phyloP scores from a whole-genome alignment of 2,329 filamentous ascomycete genomes.

The Chaetomium sp. region DNA sequence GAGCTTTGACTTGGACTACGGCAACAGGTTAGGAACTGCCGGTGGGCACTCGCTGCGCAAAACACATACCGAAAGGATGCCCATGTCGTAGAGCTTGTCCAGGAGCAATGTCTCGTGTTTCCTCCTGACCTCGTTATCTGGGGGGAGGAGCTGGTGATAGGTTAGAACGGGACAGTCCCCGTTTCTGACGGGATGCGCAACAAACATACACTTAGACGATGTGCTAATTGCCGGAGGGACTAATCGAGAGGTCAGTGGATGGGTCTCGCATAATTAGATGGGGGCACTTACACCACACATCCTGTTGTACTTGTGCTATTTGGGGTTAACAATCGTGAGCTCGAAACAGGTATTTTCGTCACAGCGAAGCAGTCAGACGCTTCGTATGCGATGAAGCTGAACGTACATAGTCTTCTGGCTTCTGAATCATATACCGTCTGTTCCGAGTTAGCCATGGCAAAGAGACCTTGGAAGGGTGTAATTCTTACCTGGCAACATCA shows the following conservation, averaged over 20 bases:
- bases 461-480: background rate
- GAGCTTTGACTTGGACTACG: slow-evolving; percentile 67
- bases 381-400: background rate
- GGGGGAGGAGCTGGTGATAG: slow-evolving; percentile 63
- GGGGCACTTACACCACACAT: slow-evolving; percentile 65
- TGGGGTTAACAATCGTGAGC: slow-evolving; percentile 20
- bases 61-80: slow-evolving; percentile 62
- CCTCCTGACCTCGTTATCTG: slow-evolving; percentile 72
- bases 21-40: background rate
- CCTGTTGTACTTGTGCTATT: slow-evolving; percentile 71
- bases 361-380: background rate
- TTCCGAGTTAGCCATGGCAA: slow-evolving; percentile 7
- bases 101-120: slow-evolving; percentile 87
- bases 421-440: slow-evolving; percentile 87
- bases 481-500: slow-evolving; percentile 55
- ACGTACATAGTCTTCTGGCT: slow-evolving; percentile 62
- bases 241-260: slow-evolving; percentile 44
- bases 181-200: background rate
- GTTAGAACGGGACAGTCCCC: background rate
- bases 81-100: slow-evolving; percentile 92
- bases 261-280: slow-evolving; percentile 4
- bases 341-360: background rate
- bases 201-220: slow-evolving; percentile 65
- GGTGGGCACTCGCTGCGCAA: background rate
- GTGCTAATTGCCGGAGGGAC: slow-evolving; percentile 87